Evolutionary conservation across 306 rosid species (phyloP).

Genomic region (Quercus alba): DNA sequence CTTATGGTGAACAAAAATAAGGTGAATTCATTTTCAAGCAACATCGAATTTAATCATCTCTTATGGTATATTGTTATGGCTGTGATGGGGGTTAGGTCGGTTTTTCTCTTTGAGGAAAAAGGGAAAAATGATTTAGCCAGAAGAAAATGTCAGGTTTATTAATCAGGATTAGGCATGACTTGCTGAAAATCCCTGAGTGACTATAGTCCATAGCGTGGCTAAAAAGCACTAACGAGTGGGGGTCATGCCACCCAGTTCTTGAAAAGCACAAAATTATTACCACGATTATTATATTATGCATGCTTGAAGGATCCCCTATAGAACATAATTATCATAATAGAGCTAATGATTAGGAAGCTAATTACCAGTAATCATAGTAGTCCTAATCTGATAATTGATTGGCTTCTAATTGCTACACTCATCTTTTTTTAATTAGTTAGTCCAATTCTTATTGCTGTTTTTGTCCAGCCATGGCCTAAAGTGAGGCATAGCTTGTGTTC

Average conservation of each 20-base stretch:
- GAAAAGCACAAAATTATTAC: background rate
- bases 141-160: background rate
- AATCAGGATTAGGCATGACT: background rate
- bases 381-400: constrained; percentile 32
- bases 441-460: background rate
- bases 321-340: background rate
- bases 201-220: background rate
- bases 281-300: background rate
- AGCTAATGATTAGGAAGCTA: constrained; percentile 30
- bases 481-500: background rate
- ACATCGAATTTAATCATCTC: too few relatives aligned
- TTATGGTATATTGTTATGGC: too few relatives aligned
- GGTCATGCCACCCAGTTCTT: background rate
- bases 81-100: background rate
- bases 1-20: too few relatives aligned
- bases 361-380: constrained; percentile 19
- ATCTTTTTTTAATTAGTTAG: background rate
- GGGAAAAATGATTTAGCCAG: background rate
- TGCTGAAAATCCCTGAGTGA: background rate
- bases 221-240: background rate
- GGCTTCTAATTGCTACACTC: constrained; percentile 7
- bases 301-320: background rate
- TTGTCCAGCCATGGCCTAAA: background rate
- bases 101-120: background rate
- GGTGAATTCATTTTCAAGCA: too few relatives aligned